Evolutionary conservation across 495 filamentous ascomycete genomes (phyloP).

Genomic region (Pseudevernia furfuracea): DNA sequence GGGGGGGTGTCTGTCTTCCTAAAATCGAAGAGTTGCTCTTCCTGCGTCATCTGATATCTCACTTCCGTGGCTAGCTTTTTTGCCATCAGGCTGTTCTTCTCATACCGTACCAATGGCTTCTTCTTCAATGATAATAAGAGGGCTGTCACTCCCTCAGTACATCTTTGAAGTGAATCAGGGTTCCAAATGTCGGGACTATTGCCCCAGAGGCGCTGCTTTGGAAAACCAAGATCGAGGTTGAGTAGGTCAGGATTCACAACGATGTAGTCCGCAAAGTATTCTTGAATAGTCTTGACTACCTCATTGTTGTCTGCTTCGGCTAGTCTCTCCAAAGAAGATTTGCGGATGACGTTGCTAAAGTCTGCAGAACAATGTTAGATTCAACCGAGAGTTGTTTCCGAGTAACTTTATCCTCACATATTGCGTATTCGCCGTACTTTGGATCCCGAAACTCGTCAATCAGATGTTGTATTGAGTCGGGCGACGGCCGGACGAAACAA

Average conservation of each 20-base stretch:
- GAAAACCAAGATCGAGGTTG: conserved; percentile 67
- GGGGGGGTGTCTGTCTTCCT: conserved; percentile 90
- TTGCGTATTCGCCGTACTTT: conserved; percentile 94
- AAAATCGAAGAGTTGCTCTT: conserved; percentile 97
- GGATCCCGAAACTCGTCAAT: conserved; percentile 95
- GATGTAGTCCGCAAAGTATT: conserved; percentile 91
- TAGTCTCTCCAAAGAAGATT: conserved; percentile 88
- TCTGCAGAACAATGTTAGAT: conserved; percentile 35
- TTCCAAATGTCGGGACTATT: conserved; percentile 82
- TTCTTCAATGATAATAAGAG: conserved; percentile 84
- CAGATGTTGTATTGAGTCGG: conserved; percentile 82
- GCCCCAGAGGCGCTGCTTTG: conserved; percentile 67
- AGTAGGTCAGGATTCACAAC: conserved; percentile 93
- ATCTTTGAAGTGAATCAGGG: conserved; percentile 70
- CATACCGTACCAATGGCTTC: conserved; percentile 88
- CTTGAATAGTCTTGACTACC: conserved; percentile 84
- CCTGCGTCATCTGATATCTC: conserved; percentile 85
- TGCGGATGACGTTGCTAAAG: conserved; percentile 94
- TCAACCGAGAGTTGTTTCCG: conserved; percentile 2
- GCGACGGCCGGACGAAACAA: conserved; percentile 84
- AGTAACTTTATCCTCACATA: conserved; percentile 43
- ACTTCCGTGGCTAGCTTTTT: conserved; percentile 91
- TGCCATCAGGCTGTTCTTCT: conserved; percentile 81
- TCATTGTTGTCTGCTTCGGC: conserved; percentile 98
- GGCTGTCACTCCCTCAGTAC: conserved; percentile 79